Percentiles rank a stretch among this genome's conserved stretches.
These are phyloP conservation scores for Nicotiana noctiflora DNA, from an alignment of 257 asterid genomes.

Conservation along the genomic window DNA sequence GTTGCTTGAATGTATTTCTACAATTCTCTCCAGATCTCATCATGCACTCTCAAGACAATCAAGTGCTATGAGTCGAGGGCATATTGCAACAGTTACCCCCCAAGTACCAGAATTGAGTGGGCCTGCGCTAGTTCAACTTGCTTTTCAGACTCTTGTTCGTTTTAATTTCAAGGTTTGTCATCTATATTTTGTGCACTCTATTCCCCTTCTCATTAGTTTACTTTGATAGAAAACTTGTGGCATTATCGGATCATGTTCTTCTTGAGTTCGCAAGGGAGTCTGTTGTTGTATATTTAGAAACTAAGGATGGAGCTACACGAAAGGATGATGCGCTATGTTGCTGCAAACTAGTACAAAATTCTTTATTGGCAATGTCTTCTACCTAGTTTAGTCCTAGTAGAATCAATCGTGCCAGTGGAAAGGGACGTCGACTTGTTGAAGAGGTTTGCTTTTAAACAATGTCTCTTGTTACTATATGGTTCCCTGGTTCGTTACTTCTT, in stretches of 20 bases:
- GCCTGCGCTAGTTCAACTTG: too few species aligned
- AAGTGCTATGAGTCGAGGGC: too few species aligned
- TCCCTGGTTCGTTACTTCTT: slow-evolving; percentile 9
- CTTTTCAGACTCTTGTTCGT: too few species aligned
- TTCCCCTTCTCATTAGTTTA: too few species aligned
- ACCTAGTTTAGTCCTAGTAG: slow-evolving; percentile 69
- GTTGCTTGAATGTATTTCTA: too few species aligned
- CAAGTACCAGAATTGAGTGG: too few species aligned
- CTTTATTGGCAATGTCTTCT: slow-evolving; percentile 61
- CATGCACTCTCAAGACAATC: too few species aligned
- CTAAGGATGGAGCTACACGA: slow-evolving; percentile 88
- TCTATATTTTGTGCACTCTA: too few species aligned
- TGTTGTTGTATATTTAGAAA: slow-evolving; percentile 83
- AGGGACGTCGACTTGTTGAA: slow-evolving; percentile 87
- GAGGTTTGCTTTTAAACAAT: slow-evolving; percentile 50
- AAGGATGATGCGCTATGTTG: slow-evolving; percentile 98
- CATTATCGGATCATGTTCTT: slow-evolving; percentile 86
- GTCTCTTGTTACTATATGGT: background rate
- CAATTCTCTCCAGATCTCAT: too few species aligned
- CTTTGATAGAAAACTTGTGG: slow-evolving; percentile 9
- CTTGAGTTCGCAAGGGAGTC: slow-evolving; percentile 92
- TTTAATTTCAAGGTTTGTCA: too few species aligned
- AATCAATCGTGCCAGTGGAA: slow-evolving; percentile 81
- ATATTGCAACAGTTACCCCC: too few species aligned
- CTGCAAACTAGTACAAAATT: slow-evolving; percentile 84